Percentiles rank a stretch among this genome's conserved stretches.
Evolutionary conservation across 495 filamentous ascomycete species (phyloP).

Genomic region (Alectoria sarmentosa): DNA sequence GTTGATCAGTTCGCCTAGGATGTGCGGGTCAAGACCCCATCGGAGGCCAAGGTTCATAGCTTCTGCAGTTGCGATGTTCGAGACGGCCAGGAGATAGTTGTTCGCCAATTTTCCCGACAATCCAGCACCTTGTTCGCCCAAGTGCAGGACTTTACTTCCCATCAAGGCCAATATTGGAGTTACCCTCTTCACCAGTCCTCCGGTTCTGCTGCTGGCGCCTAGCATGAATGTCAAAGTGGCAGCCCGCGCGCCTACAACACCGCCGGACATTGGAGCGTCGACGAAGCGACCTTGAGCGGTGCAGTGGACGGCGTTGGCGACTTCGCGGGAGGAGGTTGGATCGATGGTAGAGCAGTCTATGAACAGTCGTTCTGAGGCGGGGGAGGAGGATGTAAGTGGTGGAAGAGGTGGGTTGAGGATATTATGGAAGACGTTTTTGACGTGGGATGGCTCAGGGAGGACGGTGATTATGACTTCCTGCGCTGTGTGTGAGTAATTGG

Average conservation of each 20-base stretch:
- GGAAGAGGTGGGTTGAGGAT: constrained; percentile 42
- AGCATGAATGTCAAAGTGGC: constrained; percentile 75
- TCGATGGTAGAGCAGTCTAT: constrained; percentile 84
- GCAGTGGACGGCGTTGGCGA: constrained; percentile 46
- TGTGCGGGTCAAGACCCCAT: constrained; percentile 64
- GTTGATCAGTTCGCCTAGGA: constrained; percentile 67
- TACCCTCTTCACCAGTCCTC: constrained; percentile 44
- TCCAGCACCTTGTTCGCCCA: constrained; percentile 65
- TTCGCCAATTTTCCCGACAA: constrained; percentile 74
- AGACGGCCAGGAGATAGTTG: constrained; percentile 76
- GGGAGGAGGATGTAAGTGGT: constrained; percentile 12
- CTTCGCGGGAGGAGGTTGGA: constrained; percentile 58
- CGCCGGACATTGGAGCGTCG: constrained; percentile 69
- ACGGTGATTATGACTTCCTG: constrained; percentile 75
- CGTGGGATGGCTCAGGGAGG: constrained; percentile 72
- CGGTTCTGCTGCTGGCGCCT: constrained; percentile 42
- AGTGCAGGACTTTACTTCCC: constrained; percentile 65
- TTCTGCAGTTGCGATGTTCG: constrained; percentile 77
- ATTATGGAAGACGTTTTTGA: constrained; percentile 60
- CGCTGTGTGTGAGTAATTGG: constrained; percentile 5
- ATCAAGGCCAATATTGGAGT: constrained; percentile 57
- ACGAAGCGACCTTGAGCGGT: constrained; percentile 47
- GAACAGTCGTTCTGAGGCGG: constrained; percentile 43
- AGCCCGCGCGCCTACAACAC: constrained; percentile 62
- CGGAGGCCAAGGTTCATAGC: constrained; percentile 77